A percentile compares a stretch with the other conserved stretches of the same genome.
These are phyloP conservation scores for Diplogelasinospora grovesii DNA, from an alignment of 495 filamentous ascomycete species.

Conservation along the genomic window DNA sequence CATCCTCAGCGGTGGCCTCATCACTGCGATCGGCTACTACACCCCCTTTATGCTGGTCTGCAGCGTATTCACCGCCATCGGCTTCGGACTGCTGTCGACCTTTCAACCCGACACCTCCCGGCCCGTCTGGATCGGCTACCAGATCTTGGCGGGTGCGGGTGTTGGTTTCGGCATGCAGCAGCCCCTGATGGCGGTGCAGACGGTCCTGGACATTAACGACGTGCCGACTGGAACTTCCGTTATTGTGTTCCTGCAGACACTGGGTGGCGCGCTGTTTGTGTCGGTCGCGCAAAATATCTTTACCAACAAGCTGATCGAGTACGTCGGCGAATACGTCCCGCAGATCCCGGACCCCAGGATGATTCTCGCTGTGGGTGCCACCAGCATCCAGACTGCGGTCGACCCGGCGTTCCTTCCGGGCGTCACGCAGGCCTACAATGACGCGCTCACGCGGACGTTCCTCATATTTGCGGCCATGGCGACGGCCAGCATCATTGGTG, in stretches of 20 bases:
- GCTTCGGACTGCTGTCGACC: conserved; percentile 63
- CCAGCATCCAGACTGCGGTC: conserved; percentile 50
- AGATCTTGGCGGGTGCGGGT: conserved; percentile 63
- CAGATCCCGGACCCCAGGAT: conserved; percentile 36
- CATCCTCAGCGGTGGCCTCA: conserved; percentile 53
- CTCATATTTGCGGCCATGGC: conserved; percentile 61
- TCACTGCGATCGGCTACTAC: conserved; percentile 67
- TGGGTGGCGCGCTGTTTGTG: conserved; percentile 70
- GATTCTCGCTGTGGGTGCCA: conserved; percentile 60
- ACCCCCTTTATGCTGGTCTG: conserved; percentile 63
- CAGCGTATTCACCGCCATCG: conserved; percentile 54
- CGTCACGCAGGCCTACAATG: conserved; percentile 65
- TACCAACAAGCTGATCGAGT: conserved; percentile 57
- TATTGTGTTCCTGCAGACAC: conserved; percentile 63
- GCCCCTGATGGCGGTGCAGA: conserved; percentile 61
- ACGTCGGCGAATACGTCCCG: conserved; percentile 47
- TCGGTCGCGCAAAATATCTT: conserved; percentile 74
- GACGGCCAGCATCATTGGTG: conserved; percentile 54
- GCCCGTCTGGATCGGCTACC: conserved; percentile 72
- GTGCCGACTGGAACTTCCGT: conserved; percentile 60
- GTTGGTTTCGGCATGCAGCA: conserved; percentile 64
- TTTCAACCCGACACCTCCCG: conserved; percentile 47
- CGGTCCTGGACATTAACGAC: conserved; percentile 53
- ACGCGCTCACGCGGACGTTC: conserved; percentile 60
- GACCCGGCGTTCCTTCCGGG: conserved; percentile 37